Evolutionary conservation across 2,329 filamentous ascomycete species (phyloP), one percentile per base, ranked within the genome.

Genomic region (Epichloe bromicola): DNA sequence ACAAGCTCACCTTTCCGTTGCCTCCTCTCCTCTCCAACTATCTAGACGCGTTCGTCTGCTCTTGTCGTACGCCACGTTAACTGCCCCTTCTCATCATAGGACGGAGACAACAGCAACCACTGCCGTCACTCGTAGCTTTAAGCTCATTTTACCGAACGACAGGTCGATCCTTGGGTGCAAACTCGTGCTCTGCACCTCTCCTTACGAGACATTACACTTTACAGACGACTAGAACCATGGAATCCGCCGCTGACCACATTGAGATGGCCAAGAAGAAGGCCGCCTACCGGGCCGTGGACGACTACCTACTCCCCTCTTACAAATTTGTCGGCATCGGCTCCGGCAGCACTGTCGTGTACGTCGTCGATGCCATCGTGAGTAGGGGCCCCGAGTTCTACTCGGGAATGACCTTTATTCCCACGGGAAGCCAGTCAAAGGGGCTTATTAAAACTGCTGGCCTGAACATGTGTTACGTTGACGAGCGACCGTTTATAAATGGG

Each of bases 391-490:
- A 67, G 2, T 72, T 78, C 51, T 79, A 78, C 46, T 67, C 71
- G 36, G 64, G 70, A 57, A 95, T 95, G 74, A 82, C 80, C 62
- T 98, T 96, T 68, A 78, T 95, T 33, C 91, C 93, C 6, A 98
- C 93, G 0, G 93, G 93, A 23, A 91, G 84, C 71, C 89, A 95
- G 65, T 93, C 86, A 42, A 88, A 88, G 58, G 85, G 89, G 60
- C 80, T 96, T 49, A 94, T 98, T 62, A 78, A 88, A 55, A 72
- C 76, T 46, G 87, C 88, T 19, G 87, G 88, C 2, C 73, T 97
- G 51, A 80, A 78, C 23, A 81, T 93, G 12, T 80, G 89, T 50
- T 81, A 82, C 58, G 86, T 95, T 60, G 85, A 91, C 61, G 80
- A 85, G 54, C 72, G 94, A 15, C 84, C 86, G 1, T 64, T 63